Evolutionary conservation across 73 alveolate species (phyloP).

Genomic region (Symbiodinium natans): DNA sequence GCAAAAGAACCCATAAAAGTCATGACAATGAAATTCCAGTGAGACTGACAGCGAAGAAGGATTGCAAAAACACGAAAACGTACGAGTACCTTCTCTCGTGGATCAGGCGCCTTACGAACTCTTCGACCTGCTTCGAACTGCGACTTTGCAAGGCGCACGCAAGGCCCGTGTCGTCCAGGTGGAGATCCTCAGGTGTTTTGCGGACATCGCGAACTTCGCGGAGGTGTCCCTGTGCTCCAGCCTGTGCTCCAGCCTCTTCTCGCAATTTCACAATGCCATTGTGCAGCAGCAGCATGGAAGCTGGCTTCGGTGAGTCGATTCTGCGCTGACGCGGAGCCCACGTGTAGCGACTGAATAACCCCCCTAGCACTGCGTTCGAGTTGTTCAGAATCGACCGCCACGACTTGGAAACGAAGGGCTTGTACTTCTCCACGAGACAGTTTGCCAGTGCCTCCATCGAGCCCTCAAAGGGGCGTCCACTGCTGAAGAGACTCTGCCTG

Average conservation of each 20-base stretch:
- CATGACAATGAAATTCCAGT: not conserved
- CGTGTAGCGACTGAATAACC: slow-evolving; percentile 38
- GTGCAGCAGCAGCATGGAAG: slow-evolving; percentile 22
- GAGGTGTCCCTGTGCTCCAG: not conserved
- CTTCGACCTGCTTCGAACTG: not conserved
- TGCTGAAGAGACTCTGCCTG: slow-evolving; percentile 25
- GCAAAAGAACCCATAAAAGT: not conserved
- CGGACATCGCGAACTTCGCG: too few relatives aligned
- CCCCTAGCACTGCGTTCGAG: slow-evolving; percentile 56
- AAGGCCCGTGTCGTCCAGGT: not conserved
- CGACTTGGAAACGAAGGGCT: slow-evolving; percentile 42
- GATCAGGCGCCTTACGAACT: not conserved
- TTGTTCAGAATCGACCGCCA: slow-evolving; percentile 62
- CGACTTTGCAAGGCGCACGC: not conserved
- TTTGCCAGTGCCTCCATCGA: slow-evolving; percentile 65
- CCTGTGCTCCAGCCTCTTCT: not conserved
- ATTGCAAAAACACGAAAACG: not conserved
- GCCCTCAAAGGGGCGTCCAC: slow-evolving; percentile 39
- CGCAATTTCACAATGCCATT: slow-evolving; percentile 48
- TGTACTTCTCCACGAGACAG: slow-evolving; percentile 45
- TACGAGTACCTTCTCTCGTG: not conserved
- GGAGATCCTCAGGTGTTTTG: not conserved
- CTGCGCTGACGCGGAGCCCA: slow-evolving; percentile 51
- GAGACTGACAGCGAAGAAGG: not conserved
- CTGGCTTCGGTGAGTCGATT: not conserved